Evolutionary conservation across 768 basidiomycete species (phyloP).

Genomic region (Suillus alpinus): DNA sequence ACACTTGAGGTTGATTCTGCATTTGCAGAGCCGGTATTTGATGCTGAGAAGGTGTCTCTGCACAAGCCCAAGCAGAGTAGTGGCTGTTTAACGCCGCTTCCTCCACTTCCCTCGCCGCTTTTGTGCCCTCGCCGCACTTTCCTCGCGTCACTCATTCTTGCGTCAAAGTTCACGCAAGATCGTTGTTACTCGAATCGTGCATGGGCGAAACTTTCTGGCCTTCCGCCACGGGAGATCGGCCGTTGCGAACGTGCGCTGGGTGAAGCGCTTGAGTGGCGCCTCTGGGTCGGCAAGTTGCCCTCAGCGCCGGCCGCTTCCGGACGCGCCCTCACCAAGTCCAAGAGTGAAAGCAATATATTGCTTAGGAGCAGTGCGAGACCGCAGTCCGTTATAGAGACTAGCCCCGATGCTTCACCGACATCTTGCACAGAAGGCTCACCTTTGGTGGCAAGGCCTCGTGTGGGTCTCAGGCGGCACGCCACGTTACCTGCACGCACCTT

Average conservation of each 20-base stretch:
- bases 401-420: conserved; percentile 1
- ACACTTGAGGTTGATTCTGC: conserved; percentile 13
- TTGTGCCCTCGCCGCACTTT: conserved; percentile 88
- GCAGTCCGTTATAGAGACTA: not conserved
- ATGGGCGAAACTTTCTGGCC: conserved; percentile 92
- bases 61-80: conserved; percentile 15
- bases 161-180: conserved; percentile 91
- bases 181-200: conserved; percentile 91
- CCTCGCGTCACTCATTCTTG: conserved; percentile 83
- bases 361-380: conserved; percentile 3
- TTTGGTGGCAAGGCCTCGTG: conserved; percentile 10
- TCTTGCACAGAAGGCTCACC: conserved; percentile 10
- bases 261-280: conserved; percentile 83
- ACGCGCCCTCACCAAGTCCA: conserved; percentile 46
- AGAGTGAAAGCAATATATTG: conserved; percentile 46
- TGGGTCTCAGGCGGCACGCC: conserved; percentile 37
- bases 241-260: conserved; percentile 87
- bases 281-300: conserved; percentile 82
- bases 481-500: conserved; percentile 41
- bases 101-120: conserved; percentile 70
- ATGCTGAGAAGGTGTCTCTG: conserved; percentile 8
- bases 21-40: conserved; percentile 17
- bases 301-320: conserved; percentile 29
- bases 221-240: conserved; percentile 82
- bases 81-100: conserved; percentile 31